Conservation (phyloP, 106 monocot species). For the Allium cepa region DNA sequence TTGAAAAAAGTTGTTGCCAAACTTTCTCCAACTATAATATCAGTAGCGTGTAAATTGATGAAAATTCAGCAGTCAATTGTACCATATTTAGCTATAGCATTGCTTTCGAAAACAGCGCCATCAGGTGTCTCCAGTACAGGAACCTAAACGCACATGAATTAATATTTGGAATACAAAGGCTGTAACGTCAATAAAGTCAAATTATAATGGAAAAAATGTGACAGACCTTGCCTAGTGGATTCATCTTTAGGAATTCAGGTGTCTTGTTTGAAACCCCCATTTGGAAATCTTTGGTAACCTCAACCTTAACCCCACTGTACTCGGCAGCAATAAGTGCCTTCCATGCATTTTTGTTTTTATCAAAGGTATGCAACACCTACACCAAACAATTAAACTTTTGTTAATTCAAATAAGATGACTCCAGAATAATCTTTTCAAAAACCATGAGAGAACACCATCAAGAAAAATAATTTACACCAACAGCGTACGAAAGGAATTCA, state of each 20-base stretch:
- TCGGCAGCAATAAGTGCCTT: conserved; percentile 82
- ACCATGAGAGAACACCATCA: too few species aligned
- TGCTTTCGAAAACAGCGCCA: conserved; percentile 82
- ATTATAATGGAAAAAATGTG: background rate
- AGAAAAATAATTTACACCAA: too few species aligned
- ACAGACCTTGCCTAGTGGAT: conserved; percentile 79
- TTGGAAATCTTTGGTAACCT: conserved; percentile 59
- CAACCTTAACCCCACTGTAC: conserved; percentile 57
- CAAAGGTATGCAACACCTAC: conserved; percentile 41
- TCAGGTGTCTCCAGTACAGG: conserved; percentile 95
- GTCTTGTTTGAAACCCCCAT: conserved; percentile 85
- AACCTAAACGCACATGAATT: conserved; percentile 31
- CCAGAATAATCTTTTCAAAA: too few species aligned
- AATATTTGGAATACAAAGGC: background rate
- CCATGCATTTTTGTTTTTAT: conserved; percentile 69
- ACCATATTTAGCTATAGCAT: conserved; percentile 87
- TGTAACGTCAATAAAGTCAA: background rate
- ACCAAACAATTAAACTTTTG: background rate
- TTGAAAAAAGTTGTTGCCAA: too few species aligned
- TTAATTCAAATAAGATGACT: too few species aligned
- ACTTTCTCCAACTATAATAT: too few species aligned
- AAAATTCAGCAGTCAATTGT: background rate
- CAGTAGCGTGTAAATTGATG: background rate
- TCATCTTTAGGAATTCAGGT: conserved; percentile 83
- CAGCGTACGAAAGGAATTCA: too few species aligned